Evolutionary conservation across 2,329 filamentous ascomycete species (phyloP).

Genomic region (Pseudogymnoascus pannorum): DNA sequence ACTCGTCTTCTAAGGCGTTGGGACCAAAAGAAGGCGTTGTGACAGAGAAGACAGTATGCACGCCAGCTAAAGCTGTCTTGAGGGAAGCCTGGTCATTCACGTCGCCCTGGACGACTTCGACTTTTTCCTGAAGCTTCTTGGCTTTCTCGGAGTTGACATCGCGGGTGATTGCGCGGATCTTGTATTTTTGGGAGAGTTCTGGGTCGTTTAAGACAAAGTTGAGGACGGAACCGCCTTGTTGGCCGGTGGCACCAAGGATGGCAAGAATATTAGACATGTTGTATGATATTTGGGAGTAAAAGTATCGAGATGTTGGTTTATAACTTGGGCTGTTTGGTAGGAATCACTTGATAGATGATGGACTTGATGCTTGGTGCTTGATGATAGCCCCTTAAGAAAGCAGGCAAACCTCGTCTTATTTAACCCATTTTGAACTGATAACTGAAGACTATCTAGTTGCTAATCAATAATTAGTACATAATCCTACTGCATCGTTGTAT

Average conservation of each 20-base stretch:
- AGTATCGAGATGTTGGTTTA: background rate
- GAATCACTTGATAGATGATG: too few relatives aligned
- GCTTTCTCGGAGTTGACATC: slow-evolving; percentile 34
- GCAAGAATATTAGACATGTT: slow-evolving; percentile 12
- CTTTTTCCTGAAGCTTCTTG: slow-evolving; percentile 24
- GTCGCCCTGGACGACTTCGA: slow-evolving; percentile 36
- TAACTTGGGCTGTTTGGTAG: background rate
- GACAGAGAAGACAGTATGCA: slow-evolving; percentile 42
- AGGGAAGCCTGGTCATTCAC: slow-evolving; percentile 34
- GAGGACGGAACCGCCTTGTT: slow-evolving; percentile 44
- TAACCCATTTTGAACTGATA: background rate
- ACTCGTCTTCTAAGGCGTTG: slow-evolving; percentile 28
- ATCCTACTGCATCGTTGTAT: background rate
- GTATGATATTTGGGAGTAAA: background rate
- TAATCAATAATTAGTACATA: background rate
- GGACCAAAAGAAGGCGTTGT: slow-evolving; percentile 36
- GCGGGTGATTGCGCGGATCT: slow-evolving; percentile 44
- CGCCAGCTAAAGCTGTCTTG: slow-evolving; percentile 34
- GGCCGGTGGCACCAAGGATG: slow-evolving; percentile 46
- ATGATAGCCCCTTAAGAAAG: background rate
- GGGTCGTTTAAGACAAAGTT: slow-evolving; percentile 38
- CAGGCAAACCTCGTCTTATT: background rate
- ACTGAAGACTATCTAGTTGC: background rate
- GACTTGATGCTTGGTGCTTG: too few relatives aligned
- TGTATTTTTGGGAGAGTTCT: slow-evolving; percentile 38